A percentile compares a stretch with the other conserved stretches of the same genome.
Conservation (phyloP, 2,329 filamentous ascomycete genomes). For the Fusarium pininemorale region DNA sequence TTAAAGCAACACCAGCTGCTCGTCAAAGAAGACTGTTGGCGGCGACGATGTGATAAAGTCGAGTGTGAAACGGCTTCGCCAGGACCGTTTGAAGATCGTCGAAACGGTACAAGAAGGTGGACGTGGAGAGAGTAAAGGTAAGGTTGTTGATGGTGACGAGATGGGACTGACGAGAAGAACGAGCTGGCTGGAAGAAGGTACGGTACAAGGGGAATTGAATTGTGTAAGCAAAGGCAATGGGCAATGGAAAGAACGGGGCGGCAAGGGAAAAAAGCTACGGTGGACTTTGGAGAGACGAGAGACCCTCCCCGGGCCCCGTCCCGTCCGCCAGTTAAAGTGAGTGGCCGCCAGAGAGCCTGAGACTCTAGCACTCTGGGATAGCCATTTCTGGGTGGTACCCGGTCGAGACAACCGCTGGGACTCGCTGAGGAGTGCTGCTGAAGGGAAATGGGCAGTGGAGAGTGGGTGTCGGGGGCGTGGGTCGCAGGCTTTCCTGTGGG, state of each 20-base stretch:
- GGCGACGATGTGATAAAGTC: constrained; percentile 4
- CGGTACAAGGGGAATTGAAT: constrained; percentile 39
- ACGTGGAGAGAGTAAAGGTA: constrained; percentile 26
- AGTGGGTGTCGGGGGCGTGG: constrained; percentile 40
- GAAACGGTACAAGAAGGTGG: constrained; percentile 30
- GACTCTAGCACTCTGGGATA: constrained; percentile 30
- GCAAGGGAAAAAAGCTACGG: constrained; percentile 44
- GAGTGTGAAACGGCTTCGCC: constrained; percentile 32
- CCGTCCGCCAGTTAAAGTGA: constrained; percentile 34
- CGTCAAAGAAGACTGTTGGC: constrained; percentile 22
- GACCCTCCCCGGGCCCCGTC: constrained; percentile 21
- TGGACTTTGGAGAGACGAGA: constrained; percentile 38
- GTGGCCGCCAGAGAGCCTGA: constrained; percentile 16
- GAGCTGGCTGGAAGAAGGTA: constrained; percentile 18
- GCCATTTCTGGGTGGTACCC: constrained; percentile 29
- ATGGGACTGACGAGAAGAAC: constrained; percentile 24
- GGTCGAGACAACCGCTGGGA: constrained; percentile 35
- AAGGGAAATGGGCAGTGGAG: constrained; percentile 44
- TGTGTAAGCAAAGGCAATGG: constrained; percentile 41
- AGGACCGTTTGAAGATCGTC: constrained; percentile 33
- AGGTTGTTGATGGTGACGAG: constrained; percentile 35
- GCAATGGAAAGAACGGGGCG: constrained; percentile 35
- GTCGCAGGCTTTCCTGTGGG: constrained; percentile 27
- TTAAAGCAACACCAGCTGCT: constrained; percentile 38
- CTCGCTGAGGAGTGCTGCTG: constrained; percentile 31